These are phyloP conservation scores for Niebla homalea DNA, from an alignment of 495 filamentous ascomycete species.

Conservation along the genomic window DNA sequence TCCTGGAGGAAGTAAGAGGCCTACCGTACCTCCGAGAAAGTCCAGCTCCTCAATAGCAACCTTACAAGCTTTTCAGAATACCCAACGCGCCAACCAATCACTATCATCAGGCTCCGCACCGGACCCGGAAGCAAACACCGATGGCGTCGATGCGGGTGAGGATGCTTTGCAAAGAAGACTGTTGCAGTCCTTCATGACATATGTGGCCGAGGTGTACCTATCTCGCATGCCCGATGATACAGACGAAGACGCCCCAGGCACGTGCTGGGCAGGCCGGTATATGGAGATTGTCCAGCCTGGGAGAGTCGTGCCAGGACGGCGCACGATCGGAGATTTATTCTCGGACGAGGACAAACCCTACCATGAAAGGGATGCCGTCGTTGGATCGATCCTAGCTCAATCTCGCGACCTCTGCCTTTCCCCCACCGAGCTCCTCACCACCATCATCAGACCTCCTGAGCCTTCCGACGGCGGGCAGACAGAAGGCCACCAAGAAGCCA, in stretches of 20 bases:
- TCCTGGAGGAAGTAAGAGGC: slow-evolving; percentile 45
- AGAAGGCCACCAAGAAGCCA: background rate
- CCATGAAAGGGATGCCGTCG: slow-evolving; percentile 51
- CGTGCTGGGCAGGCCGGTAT: slow-evolving; percentile 65
- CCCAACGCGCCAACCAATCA: too few relatives aligned
- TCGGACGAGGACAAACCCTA: slow-evolving; percentile 43
- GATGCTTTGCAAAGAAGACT: slow-evolving; percentile 45
- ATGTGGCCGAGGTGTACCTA: slow-evolving; percentile 71
- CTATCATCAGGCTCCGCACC: slow-evolving; percentile 36
- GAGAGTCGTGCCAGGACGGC: slow-evolving; percentile 39
- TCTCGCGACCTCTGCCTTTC: slow-evolving; percentile 53
- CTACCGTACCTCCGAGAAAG: slow-evolving; percentile 57
- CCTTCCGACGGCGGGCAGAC: background rate
- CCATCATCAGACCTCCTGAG: slow-evolving; percentile 23
- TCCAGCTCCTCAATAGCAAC: slow-evolving; percentile 41
- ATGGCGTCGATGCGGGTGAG: slow-evolving; percentile 39
- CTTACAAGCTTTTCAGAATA: slow-evolving; percentile 16
- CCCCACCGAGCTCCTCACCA: slow-evolving; percentile 36
- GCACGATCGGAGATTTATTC: slow-evolving; percentile 49
- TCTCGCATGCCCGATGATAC: slow-evolving; percentile 27
- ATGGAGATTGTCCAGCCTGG: slow-evolving; percentile 58
- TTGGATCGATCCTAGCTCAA: slow-evolving; percentile 67
- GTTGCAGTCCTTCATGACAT: slow-evolving; percentile 74
- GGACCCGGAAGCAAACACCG: slow-evolving; percentile 56
- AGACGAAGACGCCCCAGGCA: slow-evolving; percentile 45